Evolutionary conservation across 345 rosid species (phyloP).

Genomic region (Eucalyptus marginata): DNA sequence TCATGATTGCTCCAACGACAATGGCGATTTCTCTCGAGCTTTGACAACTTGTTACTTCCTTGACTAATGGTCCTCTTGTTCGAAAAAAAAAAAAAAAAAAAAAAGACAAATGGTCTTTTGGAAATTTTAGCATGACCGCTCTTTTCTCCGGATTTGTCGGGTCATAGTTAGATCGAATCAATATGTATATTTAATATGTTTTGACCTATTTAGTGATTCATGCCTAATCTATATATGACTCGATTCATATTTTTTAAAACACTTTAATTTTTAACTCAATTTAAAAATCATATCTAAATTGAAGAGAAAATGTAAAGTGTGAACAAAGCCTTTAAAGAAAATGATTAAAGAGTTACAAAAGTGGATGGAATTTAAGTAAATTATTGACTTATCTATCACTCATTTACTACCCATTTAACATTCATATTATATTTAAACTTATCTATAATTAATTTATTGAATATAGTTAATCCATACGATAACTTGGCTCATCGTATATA

Average conservation of each 20-base stretch:
- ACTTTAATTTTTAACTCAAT: neutral
- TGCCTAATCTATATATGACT: no score
- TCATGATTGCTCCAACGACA: neutral
- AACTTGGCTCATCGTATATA: no score
- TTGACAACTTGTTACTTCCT: neutral
- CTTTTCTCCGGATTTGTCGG: neutral
- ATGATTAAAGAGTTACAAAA: rapidly evolving
- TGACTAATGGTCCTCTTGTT: neutral
- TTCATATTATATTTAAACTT: no score
- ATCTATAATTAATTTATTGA: no score
- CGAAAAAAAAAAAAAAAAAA: neutral
- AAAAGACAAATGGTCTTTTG: neutral
- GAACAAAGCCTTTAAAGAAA: no score
- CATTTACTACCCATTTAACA: no score
- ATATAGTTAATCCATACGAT: no score
- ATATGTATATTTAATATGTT: no score
- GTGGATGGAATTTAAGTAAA: no score
- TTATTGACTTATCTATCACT: rapidly evolving
- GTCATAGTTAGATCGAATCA: no score
- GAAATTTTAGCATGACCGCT: neutral
- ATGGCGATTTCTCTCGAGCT: neutral
- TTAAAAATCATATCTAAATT: no score
- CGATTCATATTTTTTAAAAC: no score
- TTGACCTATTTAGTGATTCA: neutral
- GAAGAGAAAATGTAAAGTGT: rapidly evolving